Evolutionary conservation across 306 rosid genomes (phyloP), one percentile per base, ranked within the genome.

Genomic region (Cucurbita moschata): DNA sequence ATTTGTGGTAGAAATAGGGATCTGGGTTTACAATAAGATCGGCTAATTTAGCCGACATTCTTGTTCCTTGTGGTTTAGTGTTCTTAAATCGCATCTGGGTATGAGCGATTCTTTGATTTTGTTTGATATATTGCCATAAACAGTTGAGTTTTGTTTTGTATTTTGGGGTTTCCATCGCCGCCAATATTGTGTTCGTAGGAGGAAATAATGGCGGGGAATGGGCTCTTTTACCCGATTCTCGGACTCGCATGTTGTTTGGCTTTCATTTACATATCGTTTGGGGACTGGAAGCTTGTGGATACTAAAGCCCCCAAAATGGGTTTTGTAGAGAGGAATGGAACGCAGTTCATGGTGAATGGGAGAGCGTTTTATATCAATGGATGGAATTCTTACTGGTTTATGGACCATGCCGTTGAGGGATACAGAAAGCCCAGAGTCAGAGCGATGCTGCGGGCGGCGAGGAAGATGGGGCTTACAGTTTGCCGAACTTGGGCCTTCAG

Each of bases 401-500:
- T 94, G 96, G 86, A 83, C 46, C 95, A 89, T 44, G 85, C 95
- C 12, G 97, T 82, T 77, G 95, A 89, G 50, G 81, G 80, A 69
- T 63, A 79, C 73, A 79, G 80, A 18, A 86, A 87, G 64, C 80
- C 80, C n/a, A 85, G 87, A 83, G 88, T 91, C 43, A 77, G 85
- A 52, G 85, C 81, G 76, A 91, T 94, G 83, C 72, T 94, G 77
- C 85, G 84, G 75, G 86, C 83, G 6, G 96, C 92, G 15, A 85
- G 92, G 0, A 86, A 85, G 78, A 94, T 94, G 96, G 99, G 99
- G 77, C 92, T 94, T 75, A 91, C 97, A 5, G 95, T 94, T 58
- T 94, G 99, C 77, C 68, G 99, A 75, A 89, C 99, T 84, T 94
- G 99, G 99, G 99, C 96, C 0, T 94, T 94, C 74, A 94, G 87